Evolutionary conservation across 495 filamentous ascomycete genomes (phyloP).

Genomic region (Aspergillus affinis): DNA sequence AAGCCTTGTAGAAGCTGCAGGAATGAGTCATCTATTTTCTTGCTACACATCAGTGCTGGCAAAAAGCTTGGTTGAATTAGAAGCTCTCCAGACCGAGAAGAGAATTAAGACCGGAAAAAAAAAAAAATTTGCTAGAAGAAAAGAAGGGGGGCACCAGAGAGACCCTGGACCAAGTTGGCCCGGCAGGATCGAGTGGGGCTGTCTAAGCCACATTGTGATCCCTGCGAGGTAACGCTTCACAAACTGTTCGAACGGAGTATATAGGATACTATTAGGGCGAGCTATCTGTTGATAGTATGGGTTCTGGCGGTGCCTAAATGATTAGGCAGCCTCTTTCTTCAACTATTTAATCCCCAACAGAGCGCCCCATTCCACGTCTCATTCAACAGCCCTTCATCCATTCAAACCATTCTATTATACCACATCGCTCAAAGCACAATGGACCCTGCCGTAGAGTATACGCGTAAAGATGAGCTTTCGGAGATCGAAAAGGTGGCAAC

Average conservation of each 20-base stretch:
- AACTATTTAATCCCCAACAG: not conserved
- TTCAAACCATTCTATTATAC: too few species aligned
- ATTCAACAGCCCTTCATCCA: too few species aligned
- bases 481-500: conserved; percentile 23
- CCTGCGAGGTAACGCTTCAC: not conserved
- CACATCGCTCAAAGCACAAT: too few species aligned
- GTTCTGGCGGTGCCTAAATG: not conserved
- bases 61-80: not conserved
- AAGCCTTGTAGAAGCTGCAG: not conserved
- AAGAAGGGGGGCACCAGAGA: too few species aligned
- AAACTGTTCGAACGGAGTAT: too few species aligned
- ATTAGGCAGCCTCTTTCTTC: not conserved
- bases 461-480: conserved; percentile 21
- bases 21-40: not conserved
- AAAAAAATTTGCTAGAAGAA: too few species aligned
- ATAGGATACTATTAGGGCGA: too few species aligned
- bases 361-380: not conserved
- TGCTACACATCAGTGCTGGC: too few species aligned
- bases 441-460: not conserved
- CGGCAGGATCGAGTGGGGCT: not conserved
- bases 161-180: too few species aligned
- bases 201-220: not conserved
- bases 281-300: too few species aligned
- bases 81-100: too few species aligned
- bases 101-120: too few species aligned